Evolutionary conservation across 148 eudicot genomes (phyloP), one percentile per base, ranked within the genome.

Genomic region (Rhododendron ferrugineum): DNA sequence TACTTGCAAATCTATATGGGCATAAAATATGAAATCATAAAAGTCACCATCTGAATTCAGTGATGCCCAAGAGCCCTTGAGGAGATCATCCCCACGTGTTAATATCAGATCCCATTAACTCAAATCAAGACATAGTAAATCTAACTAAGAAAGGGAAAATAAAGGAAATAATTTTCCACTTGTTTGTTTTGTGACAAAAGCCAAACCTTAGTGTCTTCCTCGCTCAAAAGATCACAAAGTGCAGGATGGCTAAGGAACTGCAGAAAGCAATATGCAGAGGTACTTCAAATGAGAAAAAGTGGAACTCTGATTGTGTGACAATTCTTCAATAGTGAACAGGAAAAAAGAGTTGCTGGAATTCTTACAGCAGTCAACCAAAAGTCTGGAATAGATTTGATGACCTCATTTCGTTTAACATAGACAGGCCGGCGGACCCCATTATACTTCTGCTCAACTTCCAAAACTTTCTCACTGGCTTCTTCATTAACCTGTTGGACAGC

Each of bases 301-400:
- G 26, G 74, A 16, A 44, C 47, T 32, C 34, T 8, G 15, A 87
- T 28, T 23, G 20, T 15, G 14, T 80, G 11, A 81, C 18, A 18
- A 14, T 23, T 37, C 42, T 16, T 72, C 28, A 16, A 15, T 10
- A 50, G 73, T 13, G 34, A 82, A 60, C 34, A 75, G 28, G 58
- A 42, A 82, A 16, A 44, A 10, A 34, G 70, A 70, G 44, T 26
- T 1, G 37, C 26, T 18, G 77, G 44, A 89, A 62, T 7, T 88
- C 95, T 90, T 88, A 96, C 99, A 78, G 97, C 98, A 76, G 98
- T 94, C 85, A 91, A 83, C 99, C 98, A 96, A 86, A 96, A 96
- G 88, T 96, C 95, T 16, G 97, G 97, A 89, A 96, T 96, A 84
- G 91, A 84, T 86, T 89, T 91, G 81, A 96, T 96, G 52, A 94